A percentile compares a stretch with the other conserved stretches of the same genome.
phyloP scores from a whole-genome alignment of 2,329 filamentous ascomycete species.

The Nothophaeocryptopus gaeumannii region DNA sequence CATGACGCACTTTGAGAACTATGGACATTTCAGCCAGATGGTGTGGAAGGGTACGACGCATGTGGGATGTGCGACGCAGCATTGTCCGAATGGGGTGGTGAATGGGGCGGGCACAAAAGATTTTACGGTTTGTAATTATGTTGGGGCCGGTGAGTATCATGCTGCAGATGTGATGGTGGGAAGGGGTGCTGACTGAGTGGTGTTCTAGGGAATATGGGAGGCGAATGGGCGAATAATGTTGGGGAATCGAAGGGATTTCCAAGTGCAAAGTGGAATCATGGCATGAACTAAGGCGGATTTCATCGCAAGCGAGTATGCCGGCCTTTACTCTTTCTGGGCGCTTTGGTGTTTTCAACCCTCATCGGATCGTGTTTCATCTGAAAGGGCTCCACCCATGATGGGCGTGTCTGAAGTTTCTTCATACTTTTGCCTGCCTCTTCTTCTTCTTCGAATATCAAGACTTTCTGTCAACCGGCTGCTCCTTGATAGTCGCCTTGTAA shows the following conservation, averaged over 20 bases:
- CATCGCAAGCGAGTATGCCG: too few relatives aligned
- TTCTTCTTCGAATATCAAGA: too few relatives aligned
- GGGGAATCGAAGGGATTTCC: constrained; percentile 1
- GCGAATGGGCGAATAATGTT: constrained; percentile 13
- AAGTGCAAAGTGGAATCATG: constrained; percentile 4
- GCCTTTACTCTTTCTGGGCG: too few relatives aligned
- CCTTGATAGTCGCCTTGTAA: constrained; percentile 24
- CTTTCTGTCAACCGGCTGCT: constrained; percentile 3
- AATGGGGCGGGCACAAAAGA: constrained; percentile 45
- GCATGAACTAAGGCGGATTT: neutral
- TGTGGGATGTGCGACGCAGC: constrained; percentile 60
- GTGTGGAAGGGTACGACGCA: constrained; percentile 62
- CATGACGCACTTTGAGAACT: constrained; percentile 59
- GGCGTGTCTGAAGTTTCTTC: too few relatives aligned
- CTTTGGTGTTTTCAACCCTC: too few relatives aligned
- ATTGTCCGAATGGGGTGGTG: constrained; percentile 50
- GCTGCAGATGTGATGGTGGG: neutral
- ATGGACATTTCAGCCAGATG: constrained; percentile 72
- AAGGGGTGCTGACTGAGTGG: neutral
- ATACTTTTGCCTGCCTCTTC: too few relatives aligned
- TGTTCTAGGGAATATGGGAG: constrained; percentile 7
- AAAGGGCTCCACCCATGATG: too few relatives aligned
- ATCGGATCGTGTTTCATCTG: too few relatives aligned
- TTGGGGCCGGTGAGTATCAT: constrained; percentile 59
- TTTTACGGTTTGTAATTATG: constrained; percentile 86